Percentiles rank a stretch among this genome's conserved stretches.
phyloP scores from a whole-genome alignment of 768 basidiomycete genomes.

The Calocera viscosa region DNA sequence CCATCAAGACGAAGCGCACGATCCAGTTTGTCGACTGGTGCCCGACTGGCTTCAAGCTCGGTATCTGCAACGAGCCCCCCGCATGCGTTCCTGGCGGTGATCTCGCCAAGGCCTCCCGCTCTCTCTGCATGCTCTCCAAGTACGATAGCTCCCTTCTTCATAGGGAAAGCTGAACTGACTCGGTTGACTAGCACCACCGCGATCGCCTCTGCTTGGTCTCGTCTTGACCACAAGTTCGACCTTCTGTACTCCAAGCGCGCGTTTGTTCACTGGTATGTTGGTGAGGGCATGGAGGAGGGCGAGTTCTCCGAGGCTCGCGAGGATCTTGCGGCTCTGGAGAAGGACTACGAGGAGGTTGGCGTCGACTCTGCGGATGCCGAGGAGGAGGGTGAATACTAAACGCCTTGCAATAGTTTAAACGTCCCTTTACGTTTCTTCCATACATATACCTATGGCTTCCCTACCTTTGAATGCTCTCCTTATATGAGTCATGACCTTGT shows the following conservation, averaged over 20 bases:
- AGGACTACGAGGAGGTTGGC: slow-evolving; percentile 83
- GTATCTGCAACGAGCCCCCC: slow-evolving; percentile 94
- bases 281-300: slow-evolving; percentile 99
- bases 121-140: slow-evolving; percentile 96
- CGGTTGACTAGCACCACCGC: slow-evolving; percentile 58
- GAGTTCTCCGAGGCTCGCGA: slow-evolving; percentile 98
- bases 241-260: slow-evolving; percentile 94
- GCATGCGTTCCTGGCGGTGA: slow-evolving; percentile 88
- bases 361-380: slow-evolving; percentile 21
- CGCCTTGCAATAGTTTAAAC: background rate
- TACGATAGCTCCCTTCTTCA: slow-evolving; percentile 24
- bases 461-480: background rate
- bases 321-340: slow-evolving; percentile 94
- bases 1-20: slow-evolving; percentile 93
- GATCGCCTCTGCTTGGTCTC: slow-evolving; percentile 89
- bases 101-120: slow-evolving; percentile 84
- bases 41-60: slow-evolving; percentile 90
- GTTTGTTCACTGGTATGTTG: slow-evolving; percentile 89
- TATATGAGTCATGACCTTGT: background rate
- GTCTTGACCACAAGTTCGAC: slow-evolving; percentile 96
- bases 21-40: slow-evolving; percentile 99
- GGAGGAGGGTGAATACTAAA: slow-evolving; percentile 19
- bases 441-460: slow-evolving; percentile 9
- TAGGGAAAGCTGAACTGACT: background rate
- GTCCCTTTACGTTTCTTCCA: background rate